Percentiles rank a stretch among this genome's conserved stretches.
These are phyloP conservation scores for Salvia splendens DNA, from an alignment of 257 asterid species.

Conservation along the genomic window DNA sequence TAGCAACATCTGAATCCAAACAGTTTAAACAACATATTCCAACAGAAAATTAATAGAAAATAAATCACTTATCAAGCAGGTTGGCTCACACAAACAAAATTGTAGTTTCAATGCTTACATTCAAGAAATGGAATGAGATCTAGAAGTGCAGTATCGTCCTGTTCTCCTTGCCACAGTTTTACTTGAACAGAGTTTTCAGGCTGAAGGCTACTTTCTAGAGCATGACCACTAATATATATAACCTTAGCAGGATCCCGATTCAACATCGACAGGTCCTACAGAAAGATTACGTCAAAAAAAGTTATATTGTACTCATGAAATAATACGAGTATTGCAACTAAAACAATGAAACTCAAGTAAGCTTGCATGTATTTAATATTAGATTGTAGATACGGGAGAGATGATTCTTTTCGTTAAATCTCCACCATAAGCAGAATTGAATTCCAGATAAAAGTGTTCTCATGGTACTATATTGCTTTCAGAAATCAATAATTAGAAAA, in stretches of 20 bases:
- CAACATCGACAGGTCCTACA: conserved; percentile 84
- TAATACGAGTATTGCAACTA: not conserved
- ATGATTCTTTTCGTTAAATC: not conserved
- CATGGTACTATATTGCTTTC: not conserved
- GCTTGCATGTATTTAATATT: not conserved
- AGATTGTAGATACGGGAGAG: not conserved
- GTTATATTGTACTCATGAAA: not conserved
- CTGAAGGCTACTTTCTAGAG: conserved; percentile 80
- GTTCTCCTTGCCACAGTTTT: conserved; percentile 80
- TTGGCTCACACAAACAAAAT: not conserved
- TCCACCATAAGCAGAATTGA: not conserved
- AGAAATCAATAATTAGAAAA: not conserved
- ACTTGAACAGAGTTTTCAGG: conserved; percentile 68
- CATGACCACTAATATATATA: conserved; percentile 73
- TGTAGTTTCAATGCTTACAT: conserved; percentile 51
- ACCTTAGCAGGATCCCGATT: conserved; percentile 83
- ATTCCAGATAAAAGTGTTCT: not conserved
- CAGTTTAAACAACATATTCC: conserved; percentile 1
- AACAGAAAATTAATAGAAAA: too few relatives aligned
- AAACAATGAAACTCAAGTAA: conserved; percentile 1
- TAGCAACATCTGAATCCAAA: conserved; percentile 72
- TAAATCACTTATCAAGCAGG: too few relatives aligned
- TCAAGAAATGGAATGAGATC: conserved; percentile 93
- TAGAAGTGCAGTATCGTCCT: conserved; percentile 77
- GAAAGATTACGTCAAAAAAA: conserved; percentile 32